phyloP scores from a whole-genome alignment of 2,329 filamentous ascomycete genomes.

The Penicillium capsulatum region DNA sequence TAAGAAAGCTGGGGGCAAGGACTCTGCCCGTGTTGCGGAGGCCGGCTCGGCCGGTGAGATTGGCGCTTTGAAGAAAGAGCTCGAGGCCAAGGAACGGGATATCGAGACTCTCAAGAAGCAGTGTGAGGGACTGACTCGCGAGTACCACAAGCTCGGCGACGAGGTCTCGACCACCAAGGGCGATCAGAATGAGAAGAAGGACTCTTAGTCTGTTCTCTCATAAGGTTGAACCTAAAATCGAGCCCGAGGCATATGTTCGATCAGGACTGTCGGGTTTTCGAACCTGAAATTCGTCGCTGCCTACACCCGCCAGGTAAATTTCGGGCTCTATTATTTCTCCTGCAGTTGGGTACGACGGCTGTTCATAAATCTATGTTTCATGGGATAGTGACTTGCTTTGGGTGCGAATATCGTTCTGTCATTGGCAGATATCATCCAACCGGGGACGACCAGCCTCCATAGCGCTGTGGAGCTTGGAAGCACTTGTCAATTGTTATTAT shows the following conservation, averaged over 20 bases:
- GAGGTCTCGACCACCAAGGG: constrained; percentile 59
- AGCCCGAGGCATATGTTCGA: not conserved
- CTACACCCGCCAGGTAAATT: no score
- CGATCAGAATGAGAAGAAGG: constrained; percentile 52
- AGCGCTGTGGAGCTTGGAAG: constrained; percentile 3
- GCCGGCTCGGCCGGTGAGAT: constrained; percentile 70
- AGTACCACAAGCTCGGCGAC: constrained; percentile 83
- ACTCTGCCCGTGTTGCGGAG: constrained; percentile 66
- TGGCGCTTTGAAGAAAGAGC: constrained; percentile 68
- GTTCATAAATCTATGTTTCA: not conserved
- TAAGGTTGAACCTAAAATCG: not conserved
- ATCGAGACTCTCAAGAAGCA: constrained; percentile 91
- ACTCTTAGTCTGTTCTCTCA: constrained; percentile 35
- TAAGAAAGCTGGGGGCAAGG: constrained; percentile 57
- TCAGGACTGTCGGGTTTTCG: no score
- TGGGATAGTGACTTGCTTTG: not conserved
- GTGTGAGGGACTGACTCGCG: constrained; percentile 71
- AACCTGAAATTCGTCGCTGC: no score
- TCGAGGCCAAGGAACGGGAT: constrained; percentile 73
- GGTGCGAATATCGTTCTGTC: no score
- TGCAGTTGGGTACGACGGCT: no score
- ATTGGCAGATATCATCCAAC: no score
- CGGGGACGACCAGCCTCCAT: no score
- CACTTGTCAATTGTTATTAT: not conserved
- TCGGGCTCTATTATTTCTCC: no score